phyloP scores from a whole-genome alignment of 345 rosid genomes.

The Trapa incisa region DNA sequence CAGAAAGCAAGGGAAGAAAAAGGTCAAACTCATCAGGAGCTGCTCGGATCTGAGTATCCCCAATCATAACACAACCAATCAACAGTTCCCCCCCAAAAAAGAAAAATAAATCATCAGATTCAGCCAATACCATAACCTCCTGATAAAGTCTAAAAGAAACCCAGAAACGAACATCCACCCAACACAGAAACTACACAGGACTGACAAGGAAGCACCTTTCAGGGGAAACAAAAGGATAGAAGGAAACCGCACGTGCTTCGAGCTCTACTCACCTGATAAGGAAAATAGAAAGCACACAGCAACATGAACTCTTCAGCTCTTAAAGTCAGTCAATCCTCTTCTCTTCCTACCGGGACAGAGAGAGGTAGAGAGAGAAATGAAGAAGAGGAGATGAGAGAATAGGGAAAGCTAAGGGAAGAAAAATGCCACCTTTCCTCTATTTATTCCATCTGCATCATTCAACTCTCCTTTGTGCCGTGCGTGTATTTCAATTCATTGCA shows the following conservation, averaged over 20 bases:
- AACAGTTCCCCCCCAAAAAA: background rate
- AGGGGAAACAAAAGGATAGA: background rate
- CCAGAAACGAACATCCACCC: background rate
- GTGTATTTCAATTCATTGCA: background rate
- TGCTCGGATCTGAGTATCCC: slow-evolving; percentile 2
- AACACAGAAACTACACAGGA: background rate
- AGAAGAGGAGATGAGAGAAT: background rate
- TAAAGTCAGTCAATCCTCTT: slow-evolving; percentile 5
- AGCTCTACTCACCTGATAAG: slow-evolving; percentile 2
- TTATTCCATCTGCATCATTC: background rate
- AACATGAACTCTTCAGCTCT: background rate
- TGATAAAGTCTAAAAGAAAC: background rate
- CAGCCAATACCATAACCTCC: background rate
- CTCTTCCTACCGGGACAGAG: background rate
- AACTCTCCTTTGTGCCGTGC: too few relatives aligned
- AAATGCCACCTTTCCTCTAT: background rate
- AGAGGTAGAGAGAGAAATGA: background rate
- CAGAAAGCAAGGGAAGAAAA: background rate
- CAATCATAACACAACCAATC: background rate
- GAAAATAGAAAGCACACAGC: background rate
- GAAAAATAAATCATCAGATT: background rate
- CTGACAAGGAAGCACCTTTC: background rate
- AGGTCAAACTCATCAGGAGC: background rate
- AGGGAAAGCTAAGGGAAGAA: background rate
- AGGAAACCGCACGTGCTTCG: background rate